Evolutionary conservation across 257 asterid genomes (phyloP), one percentile per base, ranked within the genome.

Genomic region (Lycium ferocissimum): DNA sequence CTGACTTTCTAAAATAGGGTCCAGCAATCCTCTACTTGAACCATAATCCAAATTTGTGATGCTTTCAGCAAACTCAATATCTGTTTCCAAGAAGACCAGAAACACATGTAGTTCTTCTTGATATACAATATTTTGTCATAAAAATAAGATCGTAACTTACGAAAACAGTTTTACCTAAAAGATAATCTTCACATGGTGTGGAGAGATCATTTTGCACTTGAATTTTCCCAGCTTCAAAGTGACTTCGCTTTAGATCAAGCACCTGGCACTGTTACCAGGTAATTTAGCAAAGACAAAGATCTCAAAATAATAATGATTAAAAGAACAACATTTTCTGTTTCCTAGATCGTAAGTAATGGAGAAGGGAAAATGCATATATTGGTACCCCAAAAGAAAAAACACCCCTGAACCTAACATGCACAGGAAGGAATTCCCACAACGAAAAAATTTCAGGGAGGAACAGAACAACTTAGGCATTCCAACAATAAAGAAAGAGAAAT

Each of bases 111-210:
- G 49, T 33, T 61, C 8, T 81, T 15, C 47, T 65, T 22, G 37
- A 51, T 26, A 56, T 66, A 49, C 85, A 47, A 47, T 69, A 26
- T 33, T 82, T 33, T 65, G 22, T 33, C 8, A 1, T 65, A 82
- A 61, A 20, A 20, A 51, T 26, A 66, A 37, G 5, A 53, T n/a
- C 9, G 65, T 49, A 15, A 63, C 65, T 82, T n/a, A 10, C 12
- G 15, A 63, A 59, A 76, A 62, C 86, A 33, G 35, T 83, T 83
- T 26, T 62, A 95, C 99, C 99, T 89, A 94, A 88, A 87, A 96
- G 95, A 87, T 93, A 96, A 82, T 93, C 98, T 80, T 93, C 98
- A 35, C 95, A 95, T 85, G 87, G 82, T 91, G 92, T 89, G 84
- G 94, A 93, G 84, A 87, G 92, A 73, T 91, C 94, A 90, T 89